Base-by-base conservation (phyloP, 148 eudicot genomes). In the Rhododendron mucronatum region DNA sequence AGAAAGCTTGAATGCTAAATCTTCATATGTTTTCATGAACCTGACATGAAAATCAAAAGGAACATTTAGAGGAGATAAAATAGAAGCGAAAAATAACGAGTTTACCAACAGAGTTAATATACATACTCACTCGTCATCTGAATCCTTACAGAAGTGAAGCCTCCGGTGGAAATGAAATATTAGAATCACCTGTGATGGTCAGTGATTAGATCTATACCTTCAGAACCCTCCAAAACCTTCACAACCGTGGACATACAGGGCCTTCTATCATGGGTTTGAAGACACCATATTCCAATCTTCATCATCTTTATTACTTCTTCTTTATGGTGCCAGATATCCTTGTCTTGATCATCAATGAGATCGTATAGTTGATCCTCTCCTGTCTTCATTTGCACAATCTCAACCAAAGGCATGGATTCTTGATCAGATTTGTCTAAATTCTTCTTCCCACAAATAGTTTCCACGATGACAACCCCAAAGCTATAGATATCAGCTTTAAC, bases 291-390 rank as follows among this genome's bases (percentile, higher is more conserved):
- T 16, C 87, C 87, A 12, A 87, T 53, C 84, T 76, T 83, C 44
- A 87, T 83, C 71, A 88, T 48, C 85, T 88, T 88, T 79, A 84
- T 69, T 7, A 51, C 87, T n/a, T 82, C 87, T 81, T 82, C 85
- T 78, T 74, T 57, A 65, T 88, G 48, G 5, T 18, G 35, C 51
- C n/a, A 78, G 51, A 87, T 50, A 65, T 51, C 80, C 61, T 82
- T 75, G n/a, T 28, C 33, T 1, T 5, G 57, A 69, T 81, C 78
- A 39, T 81, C 82, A 11, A 87, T 18, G 14, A 85, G 50, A 8
- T 85, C 85, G 7, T 21, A 3, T 13, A 88, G 85, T 88, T 59
- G 82, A 85, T 85, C 48, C 44, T 76, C 80, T 15, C 35, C 5
- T 15, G 26, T 3, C 2, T 41, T 16, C 0, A 11, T 2, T 50